A percentile compares a stretch with the other conserved stretches of the same genome.
Evolutionary conservation across 2,329 filamentous ascomycete genomes (phyloP).

Genomic region (Venturia oleaginea): DNA sequence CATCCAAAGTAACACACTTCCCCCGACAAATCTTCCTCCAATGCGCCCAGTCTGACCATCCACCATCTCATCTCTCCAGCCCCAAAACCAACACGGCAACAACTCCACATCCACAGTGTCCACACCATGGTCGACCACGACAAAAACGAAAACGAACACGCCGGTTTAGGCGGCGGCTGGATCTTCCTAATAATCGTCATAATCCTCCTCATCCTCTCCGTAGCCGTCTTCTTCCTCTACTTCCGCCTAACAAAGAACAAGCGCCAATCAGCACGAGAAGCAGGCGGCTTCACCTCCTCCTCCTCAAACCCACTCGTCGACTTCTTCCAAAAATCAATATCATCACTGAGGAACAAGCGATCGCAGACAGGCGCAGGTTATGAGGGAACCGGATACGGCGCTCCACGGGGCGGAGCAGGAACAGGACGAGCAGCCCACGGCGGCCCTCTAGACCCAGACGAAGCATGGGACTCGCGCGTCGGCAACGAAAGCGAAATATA

Average conservation of each 20-base stretch:
- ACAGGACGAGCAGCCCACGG: slow-evolving; percentile 39
- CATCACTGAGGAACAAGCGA: slow-evolving; percentile 55
- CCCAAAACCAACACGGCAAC: slow-evolving; percentile 17
- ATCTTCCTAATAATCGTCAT: slow-evolving; percentile 66
- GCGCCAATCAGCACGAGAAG: slow-evolving; percentile 23
- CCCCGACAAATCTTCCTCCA: not conserved
- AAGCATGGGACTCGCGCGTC: slow-evolving; percentile 76
- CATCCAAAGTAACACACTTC: not conserved
- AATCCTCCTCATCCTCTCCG: slow-evolving; percentile 49
- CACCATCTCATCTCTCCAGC: slow-evolving; percentile 29
- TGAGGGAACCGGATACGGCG: slow-evolving; percentile 48
- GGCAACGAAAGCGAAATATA: slow-evolving; percentile 62
- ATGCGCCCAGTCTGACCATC: not conserved
- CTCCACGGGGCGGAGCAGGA: slow-evolving; percentile 25
- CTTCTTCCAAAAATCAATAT: slow-evolving; percentile 62
- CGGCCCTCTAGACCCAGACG: slow-evolving; percentile 67
- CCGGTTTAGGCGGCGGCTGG: slow-evolving; percentile 35
- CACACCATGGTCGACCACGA: slow-evolving; percentile 7
- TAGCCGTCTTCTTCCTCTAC: slow-evolving; percentile 54
- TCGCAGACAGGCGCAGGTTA: slow-evolving; percentile 58
- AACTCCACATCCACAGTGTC: not conserved
- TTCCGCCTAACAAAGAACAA: slow-evolving; percentile 52
- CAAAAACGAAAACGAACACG: slow-evolving; percentile 30
- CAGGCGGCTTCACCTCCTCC: slow-evolving; percentile 33
- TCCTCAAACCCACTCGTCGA: slow-evolving; percentile 55